Evolutionary conservation across 2,329 filamentous ascomycete species (phyloP).

Genomic region (Fusarium anguioides): DNA sequence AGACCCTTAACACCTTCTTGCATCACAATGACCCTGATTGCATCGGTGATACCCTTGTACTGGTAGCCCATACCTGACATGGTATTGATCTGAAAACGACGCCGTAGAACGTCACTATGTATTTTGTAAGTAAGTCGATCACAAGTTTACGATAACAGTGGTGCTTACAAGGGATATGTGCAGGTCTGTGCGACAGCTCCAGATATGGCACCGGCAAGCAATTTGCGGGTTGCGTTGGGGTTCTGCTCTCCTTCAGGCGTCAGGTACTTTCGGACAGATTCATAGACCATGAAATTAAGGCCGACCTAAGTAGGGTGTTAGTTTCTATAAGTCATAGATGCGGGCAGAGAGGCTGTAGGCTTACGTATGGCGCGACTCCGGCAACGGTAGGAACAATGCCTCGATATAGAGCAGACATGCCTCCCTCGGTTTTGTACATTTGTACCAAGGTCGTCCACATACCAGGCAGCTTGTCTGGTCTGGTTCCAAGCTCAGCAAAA

Average conservation of each 20-base stretch:
- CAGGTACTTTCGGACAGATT: conserved; percentile 83
- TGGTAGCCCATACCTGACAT: conserved; percentile 99
- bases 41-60: conserved; percentile 88
- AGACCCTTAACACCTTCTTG: conserved; percentile 87
- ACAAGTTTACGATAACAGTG: background rate
- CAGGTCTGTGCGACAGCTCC: conserved; percentile 96
- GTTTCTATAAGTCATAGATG: background rate
- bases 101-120: conserved; percentile 84
- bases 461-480: conserved; percentile 78
- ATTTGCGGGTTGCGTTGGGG: conserved; percentile 81
- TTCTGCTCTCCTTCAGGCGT: conserved; percentile 90
- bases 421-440: conserved; percentile 95
- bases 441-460: conserved; percentile 86
- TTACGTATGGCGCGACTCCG: conserved; percentile 92
- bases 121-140: conserved; percentile 35
- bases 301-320: conserved; percentile 71
- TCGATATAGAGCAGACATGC: conserved; percentile 85
- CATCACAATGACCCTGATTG: conserved; percentile 80
- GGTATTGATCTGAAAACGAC: conserved; percentile 97
- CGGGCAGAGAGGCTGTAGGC: conserved; percentile 32
- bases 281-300: conserved; percentile 98
- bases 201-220: conserved; percentile 91
- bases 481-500: conserved; percentile 78
- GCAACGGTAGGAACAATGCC: conserved; percentile 94
- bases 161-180: conserved; percentile 93